A percentile compares a stretch with the other conserved stretches of the same genome.
Evolutionary conservation across 1,284 basidiomycete species (phyloP).

Genomic region (Vanrija humicola): DNA sequence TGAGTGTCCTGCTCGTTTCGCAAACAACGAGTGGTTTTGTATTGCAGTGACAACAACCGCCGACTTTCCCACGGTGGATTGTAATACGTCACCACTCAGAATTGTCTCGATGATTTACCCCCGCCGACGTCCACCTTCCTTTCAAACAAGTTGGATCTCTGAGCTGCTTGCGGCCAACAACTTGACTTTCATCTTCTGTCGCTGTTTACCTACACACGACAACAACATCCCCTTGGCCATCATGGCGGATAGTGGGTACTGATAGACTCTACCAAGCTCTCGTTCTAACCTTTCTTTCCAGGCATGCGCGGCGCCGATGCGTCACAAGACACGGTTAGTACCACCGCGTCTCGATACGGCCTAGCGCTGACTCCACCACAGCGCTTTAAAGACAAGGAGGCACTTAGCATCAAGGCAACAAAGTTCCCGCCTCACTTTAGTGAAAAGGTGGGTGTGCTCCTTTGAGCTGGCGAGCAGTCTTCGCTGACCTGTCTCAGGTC

Average conservation of each 20-base stretch:
- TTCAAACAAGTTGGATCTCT: too few species aligned
- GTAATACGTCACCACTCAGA: too few species aligned
- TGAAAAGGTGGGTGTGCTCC: conserved; percentile 61
- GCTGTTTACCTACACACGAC: too few species aligned
- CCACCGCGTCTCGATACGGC: not conserved
- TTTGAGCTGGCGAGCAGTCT: too few species aligned
- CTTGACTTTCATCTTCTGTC: too few species aligned
- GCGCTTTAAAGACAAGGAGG: conserved; percentile 93
- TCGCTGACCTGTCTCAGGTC: conserved; percentile 56
- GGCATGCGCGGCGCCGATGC: conserved; percentile 40
- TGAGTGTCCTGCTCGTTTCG: too few species aligned
- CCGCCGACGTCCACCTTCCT: too few species aligned
- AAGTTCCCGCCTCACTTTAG: conserved; percentile 88
- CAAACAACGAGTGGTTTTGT: too few species aligned
- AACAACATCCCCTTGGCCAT: not conserved
- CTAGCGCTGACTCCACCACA: conserved; percentile 7
- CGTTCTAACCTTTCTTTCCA: conserved; percentile 1
- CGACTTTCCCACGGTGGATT: too few species aligned
- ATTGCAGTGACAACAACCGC: too few species aligned
- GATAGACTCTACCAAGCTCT: not conserved
- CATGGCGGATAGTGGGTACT: not conserved
- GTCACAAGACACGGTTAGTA: conserved; percentile 37
- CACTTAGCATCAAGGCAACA: conserved; percentile 77
- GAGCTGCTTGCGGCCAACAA: too few species aligned
- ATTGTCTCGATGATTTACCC: too few species aligned